phyloP scores from a whole-genome alignment of 257 asterid genomes.

The Sherardia arvensis region DNA sequence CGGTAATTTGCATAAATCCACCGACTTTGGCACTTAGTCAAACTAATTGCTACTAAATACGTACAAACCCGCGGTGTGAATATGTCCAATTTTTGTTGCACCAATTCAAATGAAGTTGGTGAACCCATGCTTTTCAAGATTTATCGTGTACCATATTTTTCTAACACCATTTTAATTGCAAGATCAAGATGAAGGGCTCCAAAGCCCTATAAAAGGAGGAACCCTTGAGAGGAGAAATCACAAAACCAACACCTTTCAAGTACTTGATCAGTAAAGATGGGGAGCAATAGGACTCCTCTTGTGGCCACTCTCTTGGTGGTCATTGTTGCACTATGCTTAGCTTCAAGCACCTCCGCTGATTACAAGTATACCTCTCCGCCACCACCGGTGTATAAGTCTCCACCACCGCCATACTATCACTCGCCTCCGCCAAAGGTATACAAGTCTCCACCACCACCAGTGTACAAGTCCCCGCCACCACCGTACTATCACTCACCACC shows the following conservation, averaged over 20 bases:
- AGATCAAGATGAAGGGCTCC: not conserved
- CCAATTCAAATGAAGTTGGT: not conserved
- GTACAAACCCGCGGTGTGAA: not conserved
- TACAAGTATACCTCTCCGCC: not conserved
- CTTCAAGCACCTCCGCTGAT: not conserved
- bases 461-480: not conserved
- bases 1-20: too few relatives aligned
- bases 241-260: not conserved
- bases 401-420: too few relatives aligned
- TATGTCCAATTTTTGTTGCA: not conserved
- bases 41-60: not conserved
- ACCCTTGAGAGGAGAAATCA: not conserved
- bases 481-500: not conserved
- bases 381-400: not conserved
- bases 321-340: not conserved
- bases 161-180: too few relatives aligned
- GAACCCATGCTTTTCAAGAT: not conserved
- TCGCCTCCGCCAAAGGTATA: too few relatives aligned
- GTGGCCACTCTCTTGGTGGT: not conserved
- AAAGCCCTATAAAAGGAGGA: not conserved
- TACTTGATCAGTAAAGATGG: not conserved
- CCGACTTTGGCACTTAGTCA: not conserved
- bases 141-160: too few relatives aligned
- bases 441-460: not conserved
- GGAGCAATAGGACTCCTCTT: not conserved